These are phyloP conservation scores for Phytophthora litchii DNA, from an alignment of 352 stramenopile species.

Conservation along the genomic window DNA sequence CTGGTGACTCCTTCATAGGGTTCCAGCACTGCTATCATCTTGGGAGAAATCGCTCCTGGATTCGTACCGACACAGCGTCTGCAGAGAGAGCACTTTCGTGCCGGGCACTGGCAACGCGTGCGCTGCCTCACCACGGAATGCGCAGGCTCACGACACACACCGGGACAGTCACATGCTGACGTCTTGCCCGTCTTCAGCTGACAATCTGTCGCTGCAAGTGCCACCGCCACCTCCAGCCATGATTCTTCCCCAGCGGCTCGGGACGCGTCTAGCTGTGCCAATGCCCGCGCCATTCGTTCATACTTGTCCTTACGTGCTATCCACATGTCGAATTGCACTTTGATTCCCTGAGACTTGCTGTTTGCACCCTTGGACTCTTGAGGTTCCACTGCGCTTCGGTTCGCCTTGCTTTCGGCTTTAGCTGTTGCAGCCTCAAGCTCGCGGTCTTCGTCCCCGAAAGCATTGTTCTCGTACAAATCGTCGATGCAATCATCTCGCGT, in stretches of 20 bases:
- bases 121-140: conserved; percentile 78
- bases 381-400: conserved; percentile 4
- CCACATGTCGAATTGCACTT: conserved; percentile 83
- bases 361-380: conserved; percentile 16
- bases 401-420: conserved; percentile 25
- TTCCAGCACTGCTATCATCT: conserved; percentile 66
- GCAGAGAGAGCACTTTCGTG: conserved; percentile 81
- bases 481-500: conserved; percentile 67
- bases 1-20: conserved; percentile 39
- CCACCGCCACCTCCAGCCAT: conserved; percentile 79
- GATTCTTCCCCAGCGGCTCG: conserved; percentile 59
- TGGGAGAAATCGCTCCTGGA: conserved; percentile 60
- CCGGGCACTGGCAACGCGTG: conserved; percentile 79
- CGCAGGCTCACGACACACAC: conserved; percentile 59
- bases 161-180: conserved; percentile 68
- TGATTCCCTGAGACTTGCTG: conserved; percentile 21
- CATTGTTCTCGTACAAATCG: conserved; percentile 81
- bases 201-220: conserved; percentile 79
- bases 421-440: conserved; percentile 18
- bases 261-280: conserved; percentile 68
- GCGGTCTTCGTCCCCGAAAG: conserved; percentile 64
- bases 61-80: conserved; percentile 68
- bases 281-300: conserved; percentile 68
- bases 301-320: conserved; percentile 89
- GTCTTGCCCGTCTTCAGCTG: conserved; percentile 77